Percentiles rank a stretch among this genome's conserved stretches.
These are phyloP conservation scores for Draba incana DNA, from an alignment of 345 rosid genomes.

Conservation along the genomic window DNA sequence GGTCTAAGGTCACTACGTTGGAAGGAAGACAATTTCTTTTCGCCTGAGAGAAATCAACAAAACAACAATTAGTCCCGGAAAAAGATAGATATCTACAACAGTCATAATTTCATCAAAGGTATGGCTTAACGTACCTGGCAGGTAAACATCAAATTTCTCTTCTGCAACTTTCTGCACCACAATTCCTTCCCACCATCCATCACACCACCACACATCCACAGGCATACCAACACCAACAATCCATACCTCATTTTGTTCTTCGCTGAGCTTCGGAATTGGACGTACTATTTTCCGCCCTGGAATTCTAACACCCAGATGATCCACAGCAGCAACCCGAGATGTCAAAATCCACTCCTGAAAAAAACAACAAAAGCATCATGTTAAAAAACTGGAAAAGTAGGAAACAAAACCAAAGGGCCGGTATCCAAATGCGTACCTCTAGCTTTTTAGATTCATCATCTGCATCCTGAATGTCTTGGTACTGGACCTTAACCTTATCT, in stretches of 20 bases:
- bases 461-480: slow-evolving; percentile 69
- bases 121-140: slow-evolving; percentile 62
- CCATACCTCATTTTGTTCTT: slow-evolving; percentile 30
- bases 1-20: slow-evolving; percentile 51
- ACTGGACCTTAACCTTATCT: slow-evolving; percentile 78
- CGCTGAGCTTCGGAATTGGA: slow-evolving; percentile 40
- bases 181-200: slow-evolving; percentile 94
- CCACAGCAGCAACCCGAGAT: slow-evolving; percentile 56
- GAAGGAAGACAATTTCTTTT: slow-evolving; percentile 57
- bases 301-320: slow-evolving; percentile 54
- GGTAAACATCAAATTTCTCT: slow-evolving; percentile 57
- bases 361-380: slow-evolving; percentile 9
- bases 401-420: slow-evolving; percentile 10
- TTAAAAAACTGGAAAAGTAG: slow-evolving; percentile 6
- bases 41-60: slow-evolving; percentile 51
- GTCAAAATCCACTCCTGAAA: slow-evolving; percentile 81
- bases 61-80: slow-evolving; percentile 12
- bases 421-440: slow-evolving; percentile 50
- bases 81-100: neutral
- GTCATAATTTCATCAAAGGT: neutral
- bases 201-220: slow-evolving; percentile 88
- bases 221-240: slow-evolving; percentile 52
- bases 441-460: slow-evolving; percentile 64
- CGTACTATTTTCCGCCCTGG: slow-evolving; percentile 61
- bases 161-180: slow-evolving; percentile 56